Evolutionary conservation across 2,329 filamentous ascomycete species (phyloP).

Genomic region (Rutstroemia sp.): DNA sequence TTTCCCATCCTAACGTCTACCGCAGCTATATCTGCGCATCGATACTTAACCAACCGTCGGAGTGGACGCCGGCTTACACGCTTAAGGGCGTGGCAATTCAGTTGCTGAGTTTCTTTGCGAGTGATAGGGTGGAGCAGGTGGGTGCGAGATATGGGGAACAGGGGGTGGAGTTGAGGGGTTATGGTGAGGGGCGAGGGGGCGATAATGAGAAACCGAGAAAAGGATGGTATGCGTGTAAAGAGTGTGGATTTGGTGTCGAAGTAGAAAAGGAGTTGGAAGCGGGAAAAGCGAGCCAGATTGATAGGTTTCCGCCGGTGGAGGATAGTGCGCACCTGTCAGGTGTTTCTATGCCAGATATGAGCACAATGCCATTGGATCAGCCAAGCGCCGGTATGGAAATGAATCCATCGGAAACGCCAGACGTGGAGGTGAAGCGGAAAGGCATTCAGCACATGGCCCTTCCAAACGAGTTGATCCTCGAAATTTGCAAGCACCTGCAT

Average conservation of each 20-base stretch:
- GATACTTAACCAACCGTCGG: slow-evolving; percentile 36
- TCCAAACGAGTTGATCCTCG: slow-evolving; percentile 36
- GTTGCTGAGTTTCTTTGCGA: slow-evolving; percentile 44
- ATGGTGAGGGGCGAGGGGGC: slow-evolving; percentile 11
- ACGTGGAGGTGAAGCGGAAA: background rate
- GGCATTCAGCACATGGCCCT: slow-evolving; percentile 17
- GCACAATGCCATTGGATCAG: too few relatives aligned
- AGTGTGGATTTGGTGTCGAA: background rate
- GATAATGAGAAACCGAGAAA: slow-evolving; percentile 9
- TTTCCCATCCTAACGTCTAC: slow-evolving; percentile 41
- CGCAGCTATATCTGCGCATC: slow-evolving; percentile 39
- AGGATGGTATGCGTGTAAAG: background rate
- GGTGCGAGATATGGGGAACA: slow-evolving; percentile 13
- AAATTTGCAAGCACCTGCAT: slow-evolving; percentile 29
- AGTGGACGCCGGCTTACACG: slow-evolving; percentile 43
- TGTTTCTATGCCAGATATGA: too few relatives aligned
- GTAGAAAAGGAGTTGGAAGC: too few relatives aligned
- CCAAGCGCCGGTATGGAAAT: background rate
- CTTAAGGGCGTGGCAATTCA: slow-evolving; percentile 43
- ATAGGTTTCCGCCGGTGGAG: too few relatives aligned
- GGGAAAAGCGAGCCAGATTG: too few relatives aligned
- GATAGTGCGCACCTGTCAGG: too few relatives aligned
- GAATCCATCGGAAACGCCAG: background rate
- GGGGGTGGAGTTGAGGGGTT: slow-evolving; percentile 24
- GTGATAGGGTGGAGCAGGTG: slow-evolving; percentile 38